Evolutionary conservation across 352 stramenopile species (phyloP).

Genomic region (Albugo candida): DNA sequence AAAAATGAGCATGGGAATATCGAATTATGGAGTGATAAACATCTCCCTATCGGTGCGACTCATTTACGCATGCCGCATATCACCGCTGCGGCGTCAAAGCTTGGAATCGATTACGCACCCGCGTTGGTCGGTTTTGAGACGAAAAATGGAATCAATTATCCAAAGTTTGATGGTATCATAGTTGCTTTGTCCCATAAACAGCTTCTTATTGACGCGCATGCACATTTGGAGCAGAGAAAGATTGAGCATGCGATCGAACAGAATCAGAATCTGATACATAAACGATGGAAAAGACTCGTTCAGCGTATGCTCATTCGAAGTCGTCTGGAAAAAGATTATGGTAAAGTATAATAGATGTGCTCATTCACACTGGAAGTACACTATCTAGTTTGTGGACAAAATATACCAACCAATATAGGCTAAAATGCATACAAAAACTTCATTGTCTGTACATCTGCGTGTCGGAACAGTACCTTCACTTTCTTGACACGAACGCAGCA

Average conservation of each 20-base stretch:
- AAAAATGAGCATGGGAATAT: constrained; percentile 80
- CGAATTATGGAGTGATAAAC: constrained; percentile 59
- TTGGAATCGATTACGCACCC: constrained; percentile 65
- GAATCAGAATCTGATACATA: constrained; percentile 30
- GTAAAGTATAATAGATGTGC: constrained; percentile 11
- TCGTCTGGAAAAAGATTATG: constrained; percentile 63
- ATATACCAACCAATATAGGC: no score
- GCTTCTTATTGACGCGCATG: constrained; percentile 47
- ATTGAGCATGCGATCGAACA: constrained; percentile 58
- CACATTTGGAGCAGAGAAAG: constrained; percentile 28
- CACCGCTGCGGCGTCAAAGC: constrained; percentile 29
- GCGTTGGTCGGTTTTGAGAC: constrained; percentile 66
- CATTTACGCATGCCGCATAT: constrained; percentile 49
- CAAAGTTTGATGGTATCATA: constrained; percentile 57
- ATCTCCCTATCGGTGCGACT: constrained; percentile 31
- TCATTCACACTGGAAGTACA: no score
- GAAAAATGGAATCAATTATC: constrained; percentile 33
- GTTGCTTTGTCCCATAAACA: constrained; percentile 20
- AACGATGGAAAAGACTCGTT: constrained; percentile 43
- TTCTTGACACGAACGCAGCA: no score
- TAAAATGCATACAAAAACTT: no score
- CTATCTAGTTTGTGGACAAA: no score
- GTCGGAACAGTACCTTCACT: no score
- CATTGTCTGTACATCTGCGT: no score
- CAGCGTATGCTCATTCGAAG: constrained; percentile 44